Conservation (phyloP, 441 rosid species). For the Pelargonium cotyledonis region DNA sequence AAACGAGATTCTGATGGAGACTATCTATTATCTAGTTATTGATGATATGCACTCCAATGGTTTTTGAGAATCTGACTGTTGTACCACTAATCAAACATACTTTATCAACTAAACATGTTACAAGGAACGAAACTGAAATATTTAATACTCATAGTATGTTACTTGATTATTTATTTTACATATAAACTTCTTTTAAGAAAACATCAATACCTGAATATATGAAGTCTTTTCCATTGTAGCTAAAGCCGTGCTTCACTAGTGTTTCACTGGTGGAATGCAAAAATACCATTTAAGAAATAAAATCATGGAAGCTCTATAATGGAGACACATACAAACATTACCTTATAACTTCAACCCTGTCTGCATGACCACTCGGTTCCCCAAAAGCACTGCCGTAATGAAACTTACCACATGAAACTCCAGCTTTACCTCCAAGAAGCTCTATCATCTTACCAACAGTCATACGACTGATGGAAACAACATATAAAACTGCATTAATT, state of each 20-base stretch:
- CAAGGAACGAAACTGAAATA: too few species aligned
- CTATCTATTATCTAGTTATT: too few species aligned
- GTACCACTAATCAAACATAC: too few species aligned
- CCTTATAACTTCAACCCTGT: slow-evolving; percentile 82
- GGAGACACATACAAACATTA: slow-evolving; percentile 15
- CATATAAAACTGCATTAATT: slow-evolving; percentile 16
- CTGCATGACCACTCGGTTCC: slow-evolving; percentile 92
- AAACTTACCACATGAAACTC: slow-evolving; percentile 76
- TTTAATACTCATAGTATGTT: too few species aligned
- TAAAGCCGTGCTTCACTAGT: slow-evolving; percentile 68
- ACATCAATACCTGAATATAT: slow-evolving; percentile 69
- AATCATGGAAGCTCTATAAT: background rate
- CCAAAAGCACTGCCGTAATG: slow-evolving; percentile 99
- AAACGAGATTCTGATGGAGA: too few species aligned
- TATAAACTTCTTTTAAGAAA: background rate
- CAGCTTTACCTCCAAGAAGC: slow-evolving; percentile 94
- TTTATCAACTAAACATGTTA: too few species aligned
- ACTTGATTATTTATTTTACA: too few species aligned
- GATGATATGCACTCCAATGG: too few species aligned
- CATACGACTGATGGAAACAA: slow-evolving; percentile 65
- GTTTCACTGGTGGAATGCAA: slow-evolving; percentile 49
- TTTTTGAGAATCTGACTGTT: too few species aligned
- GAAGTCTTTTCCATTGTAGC: slow-evolving; percentile 90
- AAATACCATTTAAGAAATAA: slow-evolving; percentile 7
- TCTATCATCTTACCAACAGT: slow-evolving; percentile 99